Conservation (phyloP, 805 yeast species). For the Candida takata region DNA sequence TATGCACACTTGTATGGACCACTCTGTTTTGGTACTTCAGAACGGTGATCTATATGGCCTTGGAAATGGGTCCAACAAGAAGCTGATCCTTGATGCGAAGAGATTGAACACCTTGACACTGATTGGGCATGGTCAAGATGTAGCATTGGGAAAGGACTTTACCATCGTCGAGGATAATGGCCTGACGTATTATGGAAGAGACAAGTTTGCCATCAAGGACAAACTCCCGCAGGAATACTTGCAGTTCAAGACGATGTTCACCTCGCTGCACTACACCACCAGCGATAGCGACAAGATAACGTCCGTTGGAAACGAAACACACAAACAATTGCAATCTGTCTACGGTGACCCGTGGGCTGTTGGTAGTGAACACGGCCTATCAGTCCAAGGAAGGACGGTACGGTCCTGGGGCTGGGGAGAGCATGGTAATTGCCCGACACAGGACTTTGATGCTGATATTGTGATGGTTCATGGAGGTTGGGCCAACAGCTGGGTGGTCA, state of each 20-base stretch:
- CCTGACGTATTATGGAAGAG: slow-evolving; percentile 28
- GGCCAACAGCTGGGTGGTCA: slow-evolving; percentile 60
- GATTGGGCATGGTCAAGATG: background rate
- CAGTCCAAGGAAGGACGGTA: slow-evolving; percentile 29
- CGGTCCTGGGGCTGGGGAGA: slow-evolving; percentile 98
- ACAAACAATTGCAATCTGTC: background rate
- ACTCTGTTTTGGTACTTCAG: slow-evolving; percentile 31
- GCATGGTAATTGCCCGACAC: slow-evolving; percentile 85
- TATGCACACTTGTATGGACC: slow-evolving; percentile 38
- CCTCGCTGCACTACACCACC: background rate
- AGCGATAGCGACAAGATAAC: background rate
- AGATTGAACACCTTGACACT: slow-evolving; percentile 15
- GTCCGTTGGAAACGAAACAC: background rate
- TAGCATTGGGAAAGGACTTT: slow-evolving; percentile 51
- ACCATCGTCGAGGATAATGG: slow-evolving; percentile 31
- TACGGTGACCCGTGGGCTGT: slow-evolving; percentile 27
- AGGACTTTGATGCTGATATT: slow-evolving; percentile 5
- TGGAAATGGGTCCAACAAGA: slow-evolving; percentile 66
- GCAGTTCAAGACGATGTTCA: slow-evolving; percentile 26
- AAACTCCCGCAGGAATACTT: slow-evolving; percentile 4
- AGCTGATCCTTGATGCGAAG: slow-evolving; percentile 25
- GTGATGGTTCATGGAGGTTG: slow-evolving; percentile 49
- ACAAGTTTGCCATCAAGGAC: slow-evolving; percentile 19
- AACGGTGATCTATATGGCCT: slow-evolving; percentile 50
- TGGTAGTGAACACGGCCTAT: slow-evolving; percentile 88